Evolutionary conservation across 345 rosid species (phyloP), one percentile per base, ranked within the genome.

Genomic region (Populus nigra): DNA sequence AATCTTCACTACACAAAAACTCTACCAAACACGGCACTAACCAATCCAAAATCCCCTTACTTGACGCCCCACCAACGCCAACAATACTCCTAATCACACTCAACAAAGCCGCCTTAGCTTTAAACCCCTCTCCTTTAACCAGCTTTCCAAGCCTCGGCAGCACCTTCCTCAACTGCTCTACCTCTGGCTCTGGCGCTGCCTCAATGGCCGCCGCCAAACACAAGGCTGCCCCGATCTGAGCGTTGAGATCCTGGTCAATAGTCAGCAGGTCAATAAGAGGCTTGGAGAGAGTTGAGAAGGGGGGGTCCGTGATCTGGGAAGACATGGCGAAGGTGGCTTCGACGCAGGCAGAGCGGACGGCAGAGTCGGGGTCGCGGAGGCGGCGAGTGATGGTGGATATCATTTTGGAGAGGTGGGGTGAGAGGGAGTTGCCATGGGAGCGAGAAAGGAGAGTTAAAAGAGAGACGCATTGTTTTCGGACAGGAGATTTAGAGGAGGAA

Each of bases 301-400:
- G 86, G 1, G 86, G 82, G 3, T 80, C 80, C 29, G 94, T 86
- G 83, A 92, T 84, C 83, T 82, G 79, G 4, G 81, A 85, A 1
- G 94, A 89, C 90, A 93, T 91, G 73, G 94, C 94, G 3, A 90
- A 80, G 22, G 88, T 72, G 27, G 99, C 93, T 12, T 84, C 87
- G 0, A 88, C 88, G 80, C 98, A 93, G 78, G 96, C 98, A 8
- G 93, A 86, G 8, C 99, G 91, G 35, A 96, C 96, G 36, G 98
- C 81, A 45, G 99, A 85, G 63, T 96, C 99, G 0, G 92, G 85
- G 62, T 96, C 99, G 1, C 91, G 92, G 79, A 96, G 89, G 7
- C 98, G 94, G 71, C 94, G 92, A 43, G 87, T 77, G 75, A 96
- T 82, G 57, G 94, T 89, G 80, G 98, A 84, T 62, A 93, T 82